Evolutionary conservation across 1,284 basidiomycete genomes (phyloP).

Genomic region (Pseudozyma flocculosa): DNA sequence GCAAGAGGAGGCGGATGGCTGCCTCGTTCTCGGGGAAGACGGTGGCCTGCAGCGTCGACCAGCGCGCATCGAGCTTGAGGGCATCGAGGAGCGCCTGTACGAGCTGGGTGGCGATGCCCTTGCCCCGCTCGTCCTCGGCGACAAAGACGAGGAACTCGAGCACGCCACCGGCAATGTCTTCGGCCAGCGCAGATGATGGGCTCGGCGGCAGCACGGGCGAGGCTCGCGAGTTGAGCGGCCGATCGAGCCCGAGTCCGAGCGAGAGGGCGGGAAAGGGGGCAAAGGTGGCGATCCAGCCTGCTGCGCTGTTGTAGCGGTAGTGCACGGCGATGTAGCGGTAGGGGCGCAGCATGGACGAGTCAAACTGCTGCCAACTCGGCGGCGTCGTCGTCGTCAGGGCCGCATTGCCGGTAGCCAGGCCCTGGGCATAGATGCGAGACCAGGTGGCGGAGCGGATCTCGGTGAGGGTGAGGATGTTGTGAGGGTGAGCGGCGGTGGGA

Average conservation of each 20-base stretch:
- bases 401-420: slow-evolving; percentile 20
- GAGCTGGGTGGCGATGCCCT: slow-evolving; percentile 13
- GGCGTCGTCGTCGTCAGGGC: slow-evolving; percentile 11
- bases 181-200: too few species aligned
- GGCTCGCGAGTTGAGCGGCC: not conserved
- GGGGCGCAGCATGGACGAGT: slow-evolving; percentile 22
- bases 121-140: slow-evolving; percentile 13
- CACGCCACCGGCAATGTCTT: too few species aligned
- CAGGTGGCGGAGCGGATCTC: slow-evolving; percentile 34
- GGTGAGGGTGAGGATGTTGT: slow-evolving; percentile 19
- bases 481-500: not conserved
- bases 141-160: slow-evolving; percentile 26
- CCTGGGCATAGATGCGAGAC: slow-evolving; percentile 23
- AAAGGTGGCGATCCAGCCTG: slow-evolving; percentile 28
- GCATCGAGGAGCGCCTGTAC: slow-evolving; percentile 14
- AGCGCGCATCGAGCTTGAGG: slow-evolving; percentile 6
- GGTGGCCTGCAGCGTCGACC: slow-evolving; percentile 20
- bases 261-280: slow-evolving; percentile 7
- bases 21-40: slow-evolving; percentile 19
- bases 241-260: not conserved
- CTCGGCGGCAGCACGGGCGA: too few species aligned
- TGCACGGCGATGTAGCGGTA: slow-evolving; percentile 28
- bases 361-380: slow-evolving; percentile 30
- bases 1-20: slow-evolving; percentile 7
- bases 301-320: slow-evolving; percentile 19